A percentile compares a stretch with the other conserved stretches of the same genome.
Evolutionary conservation across 768 basidiomycete genomes (phyloP).

Genomic region (Collybia mongolica): DNA sequence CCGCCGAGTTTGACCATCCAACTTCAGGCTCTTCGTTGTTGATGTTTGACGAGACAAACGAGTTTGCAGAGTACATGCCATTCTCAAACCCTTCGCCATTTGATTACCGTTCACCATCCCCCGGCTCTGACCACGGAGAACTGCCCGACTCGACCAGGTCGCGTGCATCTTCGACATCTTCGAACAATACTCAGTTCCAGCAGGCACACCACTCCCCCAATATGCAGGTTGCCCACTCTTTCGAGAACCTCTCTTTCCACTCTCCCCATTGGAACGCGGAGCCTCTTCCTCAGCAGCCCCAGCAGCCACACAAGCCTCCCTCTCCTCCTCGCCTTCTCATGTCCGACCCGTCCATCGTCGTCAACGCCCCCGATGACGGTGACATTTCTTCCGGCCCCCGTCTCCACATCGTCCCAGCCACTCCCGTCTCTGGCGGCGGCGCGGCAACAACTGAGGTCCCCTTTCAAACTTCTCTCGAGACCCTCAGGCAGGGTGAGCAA

Average conservation of each 20-base stretch:
- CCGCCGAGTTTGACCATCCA: slow-evolving; percentile 68
- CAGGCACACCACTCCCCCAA: slow-evolving; percentile 43
- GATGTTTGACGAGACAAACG: slow-evolving; percentile 44
- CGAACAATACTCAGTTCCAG: slow-evolving; percentile 38
- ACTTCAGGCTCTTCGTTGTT: slow-evolving; percentile 44
- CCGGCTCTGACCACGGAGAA: slow-evolving; percentile 35
- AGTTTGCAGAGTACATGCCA: slow-evolving; percentile 31
- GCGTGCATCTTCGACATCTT: slow-evolving; percentile 69
- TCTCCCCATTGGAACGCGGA: slow-evolving; percentile 59
- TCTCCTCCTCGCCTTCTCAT: slow-evolving; percentile 60
- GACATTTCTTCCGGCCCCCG: slow-evolving; percentile 54
- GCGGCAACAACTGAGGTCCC: slow-evolving; percentile 37
- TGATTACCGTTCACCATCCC: slow-evolving; percentile 66
- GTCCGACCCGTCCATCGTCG: slow-evolving; percentile 51
- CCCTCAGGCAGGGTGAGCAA: background rate
- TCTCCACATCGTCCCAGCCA: slow-evolving; percentile 81
- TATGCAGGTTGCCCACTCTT: slow-evolving; percentile 54
- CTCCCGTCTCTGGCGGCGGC: slow-evolving; percentile 66
- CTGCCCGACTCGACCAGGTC: slow-evolving; percentile 41
- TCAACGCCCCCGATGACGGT: slow-evolving; percentile 62
- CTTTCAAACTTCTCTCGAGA: slow-evolving; percentile 48
- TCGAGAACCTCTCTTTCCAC: slow-evolving; percentile 63
- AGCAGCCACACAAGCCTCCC: slow-evolving; percentile 29
- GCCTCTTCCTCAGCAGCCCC: slow-evolving; percentile 35
- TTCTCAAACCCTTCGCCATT: background rate